phyloP scores from a whole-genome alignment of 306 rosid genomes.

The Astragalus membranaceus region DNA sequence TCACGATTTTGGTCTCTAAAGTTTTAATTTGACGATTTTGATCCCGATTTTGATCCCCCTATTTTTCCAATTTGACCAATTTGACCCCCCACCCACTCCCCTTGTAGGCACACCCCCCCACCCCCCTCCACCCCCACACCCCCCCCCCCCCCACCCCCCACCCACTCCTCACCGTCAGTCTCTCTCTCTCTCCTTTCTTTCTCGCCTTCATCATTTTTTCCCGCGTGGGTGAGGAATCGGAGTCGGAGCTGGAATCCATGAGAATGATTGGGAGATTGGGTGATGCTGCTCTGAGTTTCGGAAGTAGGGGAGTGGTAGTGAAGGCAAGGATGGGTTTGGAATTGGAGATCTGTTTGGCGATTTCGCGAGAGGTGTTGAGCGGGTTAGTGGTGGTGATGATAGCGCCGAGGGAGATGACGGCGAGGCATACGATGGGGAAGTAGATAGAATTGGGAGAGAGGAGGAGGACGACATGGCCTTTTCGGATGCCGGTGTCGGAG shows the following conservation, averaged over 20 bases:
- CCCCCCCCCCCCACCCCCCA: too few species aligned
- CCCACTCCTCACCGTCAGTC: too few species aligned
- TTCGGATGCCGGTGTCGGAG: conserved; percentile 52
- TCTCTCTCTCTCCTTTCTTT: too few species aligned
- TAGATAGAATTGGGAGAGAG: conserved; percentile 78
- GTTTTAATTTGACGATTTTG: too few species aligned
- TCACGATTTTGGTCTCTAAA: too few species aligned
- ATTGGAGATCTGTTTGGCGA: conserved; percentile 70
- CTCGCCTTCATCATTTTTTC: conserved; percentile 49
- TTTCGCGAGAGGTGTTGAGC: conserved; percentile 70
- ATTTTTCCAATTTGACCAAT: too few species aligned
- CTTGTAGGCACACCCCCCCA: too few species aligned
- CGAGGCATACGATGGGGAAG: conserved; percentile 77
- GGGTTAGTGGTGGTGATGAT: conserved; percentile 88
- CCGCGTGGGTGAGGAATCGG: conserved; percentile 17
- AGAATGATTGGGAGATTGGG: conserved; percentile 47
- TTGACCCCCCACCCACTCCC: too few species aligned
- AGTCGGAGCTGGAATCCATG: conserved; percentile 20
- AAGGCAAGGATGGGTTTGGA: conserved; percentile 70
- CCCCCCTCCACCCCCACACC: too few species aligned
- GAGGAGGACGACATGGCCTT: conserved; percentile 73
- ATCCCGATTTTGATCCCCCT: too few species aligned
- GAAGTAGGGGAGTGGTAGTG: conserved; percentile 43
- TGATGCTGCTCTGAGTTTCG: conserved; percentile 44
- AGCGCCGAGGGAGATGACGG: conserved; percentile 88